Evolutionary conservation across 2,329 filamentous ascomycete genomes (phyloP), one percentile per base, ranked within the genome.

Genomic region (Myriangium duriaei): DNA sequence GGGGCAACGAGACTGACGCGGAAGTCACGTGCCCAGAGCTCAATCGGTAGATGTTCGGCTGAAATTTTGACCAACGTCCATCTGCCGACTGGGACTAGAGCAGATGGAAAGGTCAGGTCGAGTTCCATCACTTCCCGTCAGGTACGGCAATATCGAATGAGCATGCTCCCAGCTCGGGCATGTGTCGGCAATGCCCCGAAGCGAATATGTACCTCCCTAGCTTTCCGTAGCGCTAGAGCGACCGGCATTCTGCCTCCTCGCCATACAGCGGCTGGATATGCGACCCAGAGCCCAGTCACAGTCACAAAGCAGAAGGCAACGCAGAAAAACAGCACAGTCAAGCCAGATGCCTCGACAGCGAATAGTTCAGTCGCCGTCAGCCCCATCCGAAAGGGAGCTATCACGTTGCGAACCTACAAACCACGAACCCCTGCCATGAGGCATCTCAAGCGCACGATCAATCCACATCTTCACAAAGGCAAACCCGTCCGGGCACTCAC

Each of bases 391-490:
- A 39, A 39, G 16, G 36, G 32, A 17, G 28, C 57, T 44, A 60
- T 66, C 43, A 57, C 62, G 19, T 58, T 96, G 59, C 78, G 84
- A 51, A 91, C 82, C 38, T 98, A 95, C 62, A 96, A 83, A 59
- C 91, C 91, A 24, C 78, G 85, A 51, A 95, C 91, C 1, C 88
- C 88, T 10, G 91, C 91, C 71, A 62, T 93, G 42, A 79, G 91
- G 53, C 91, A 98, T 72, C 68, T 98, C 47, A 81, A 80, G 59
- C 76, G 91, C 30, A 86, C 91, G 11, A 79, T 95, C 62, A 96
- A 96, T 62, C 86, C 95, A 53, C 91, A 98, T 60, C 67, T 98
- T 32, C 96, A 85, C 85, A 95, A 93, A 63, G 91, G 91, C 42
- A 72, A 86, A 40, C 84, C 91, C 1, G 77, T 81, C 48, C 68